Evolutionary conservation across 1,139 yeast species (phyloP).

Genomic region (Sugiyamaella pinicola): DNA sequence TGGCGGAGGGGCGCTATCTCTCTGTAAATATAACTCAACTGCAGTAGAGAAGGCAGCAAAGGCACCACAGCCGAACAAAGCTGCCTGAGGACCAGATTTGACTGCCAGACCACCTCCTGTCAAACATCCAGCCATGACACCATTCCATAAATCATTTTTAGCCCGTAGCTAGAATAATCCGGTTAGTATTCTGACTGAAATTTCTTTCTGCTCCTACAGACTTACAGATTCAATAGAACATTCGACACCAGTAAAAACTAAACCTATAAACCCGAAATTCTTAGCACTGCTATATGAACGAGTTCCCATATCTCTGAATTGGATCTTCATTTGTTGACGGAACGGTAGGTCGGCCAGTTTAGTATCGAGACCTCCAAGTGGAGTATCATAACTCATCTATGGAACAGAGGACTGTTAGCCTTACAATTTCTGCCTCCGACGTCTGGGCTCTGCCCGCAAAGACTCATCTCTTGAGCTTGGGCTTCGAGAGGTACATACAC

Average conservation of each 20-base stretch:
- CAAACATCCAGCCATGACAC: conserved; percentile 89
- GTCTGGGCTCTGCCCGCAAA: no score
- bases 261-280: conserved; percentile 92
- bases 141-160: conserved; percentile 89
- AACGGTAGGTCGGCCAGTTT: conserved; percentile 79
- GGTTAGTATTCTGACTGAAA: conserved; percentile 4
- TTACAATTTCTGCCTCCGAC: no score
- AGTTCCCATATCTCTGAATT: conserved; percentile 88
- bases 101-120: conserved; percentile 91
- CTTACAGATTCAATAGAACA: conserved; percentile 68
- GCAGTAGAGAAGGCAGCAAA: conserved; percentile 97
- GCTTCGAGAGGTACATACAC: conserved; percentile 49
- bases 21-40: conserved; percentile 81
- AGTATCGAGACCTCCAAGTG: conserved; percentile 57
- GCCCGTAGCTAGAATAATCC: conserved; percentile 59
- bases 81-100: conserved; percentile 93
- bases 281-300: conserved; percentile 87
- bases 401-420: not conserved
- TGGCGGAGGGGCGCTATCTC: conserved; percentile 87
- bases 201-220: not conserved
- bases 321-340: conserved; percentile 89
- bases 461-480: no score
- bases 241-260: conserved; percentile 92
- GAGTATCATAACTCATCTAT: conserved; percentile 73
- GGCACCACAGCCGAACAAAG: conserved; percentile 91